These are phyloP conservation scores for Ampelocalamus luodianensis DNA, from an alignment of 176 grass and related monocot species.

Conservation along the genomic window DNA sequence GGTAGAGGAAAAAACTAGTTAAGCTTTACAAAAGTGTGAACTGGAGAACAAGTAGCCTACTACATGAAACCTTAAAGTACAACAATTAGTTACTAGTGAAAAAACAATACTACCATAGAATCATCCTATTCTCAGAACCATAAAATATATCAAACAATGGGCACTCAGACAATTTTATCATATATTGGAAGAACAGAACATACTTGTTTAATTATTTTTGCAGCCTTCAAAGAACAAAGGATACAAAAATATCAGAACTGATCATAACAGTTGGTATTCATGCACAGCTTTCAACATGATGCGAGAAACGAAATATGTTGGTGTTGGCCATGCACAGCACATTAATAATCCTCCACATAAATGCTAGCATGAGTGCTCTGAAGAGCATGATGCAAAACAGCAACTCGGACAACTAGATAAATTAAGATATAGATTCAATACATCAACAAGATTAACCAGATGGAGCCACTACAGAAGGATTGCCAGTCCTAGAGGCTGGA, in stretches of 20 bases:
- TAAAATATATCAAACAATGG: neutral
- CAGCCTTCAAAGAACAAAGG: slow-evolving; percentile 72
- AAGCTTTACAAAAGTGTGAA: slow-evolving; percentile 41
- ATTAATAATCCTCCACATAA: slow-evolving; percentile 28
- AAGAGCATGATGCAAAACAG: slow-evolving; percentile 16
- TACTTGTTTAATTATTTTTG: slow-evolving; percentile 88
- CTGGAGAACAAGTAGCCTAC: slow-evolving; percentile 36
- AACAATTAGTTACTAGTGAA: neutral
- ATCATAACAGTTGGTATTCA: neutral
- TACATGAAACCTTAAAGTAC: slow-evolving; percentile 24
- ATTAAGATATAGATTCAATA: neutral
- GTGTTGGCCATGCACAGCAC: neutral
- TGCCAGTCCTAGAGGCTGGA: neutral
- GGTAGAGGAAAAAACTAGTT: slow-evolving; percentile 35
- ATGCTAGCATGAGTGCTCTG: neutral
- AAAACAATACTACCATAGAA: slow-evolving; percentile 13
- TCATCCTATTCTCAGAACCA: neutral
- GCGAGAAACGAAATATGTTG: slow-evolving; percentile 27
- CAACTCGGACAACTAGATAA: neutral
- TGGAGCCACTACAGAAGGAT: neutral
- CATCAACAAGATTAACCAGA: slow-evolving; percentile 24
- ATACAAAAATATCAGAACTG: slow-evolving; percentile 37
- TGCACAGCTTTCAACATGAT: slow-evolving; percentile 17
- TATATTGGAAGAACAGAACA: slow-evolving; percentile 97
- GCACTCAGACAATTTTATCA: slow-evolving; percentile 75